Conservation (phyloP, 139 green algal genomes). For the Tetradesmus lagerheimii region DNA sequence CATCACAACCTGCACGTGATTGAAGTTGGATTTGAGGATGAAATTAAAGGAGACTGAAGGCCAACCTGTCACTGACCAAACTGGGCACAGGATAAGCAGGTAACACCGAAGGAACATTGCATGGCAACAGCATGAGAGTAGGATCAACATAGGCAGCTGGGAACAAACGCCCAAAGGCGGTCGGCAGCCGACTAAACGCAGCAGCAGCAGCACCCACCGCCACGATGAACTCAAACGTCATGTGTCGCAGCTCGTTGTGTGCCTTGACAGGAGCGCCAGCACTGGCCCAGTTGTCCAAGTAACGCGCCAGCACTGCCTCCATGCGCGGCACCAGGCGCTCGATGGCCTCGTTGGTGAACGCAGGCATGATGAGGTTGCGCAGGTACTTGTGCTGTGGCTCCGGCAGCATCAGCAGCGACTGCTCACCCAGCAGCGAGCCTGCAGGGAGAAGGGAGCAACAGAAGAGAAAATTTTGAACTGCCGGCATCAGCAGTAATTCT, state of each 20-base stretch:
- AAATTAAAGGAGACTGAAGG: too few relatives aligned
- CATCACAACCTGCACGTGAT: constrained; percentile 26
- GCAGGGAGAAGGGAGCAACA: background rate
- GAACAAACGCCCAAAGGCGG: too few relatives aligned
- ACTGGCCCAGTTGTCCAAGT: background rate
- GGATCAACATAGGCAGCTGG: too few relatives aligned
- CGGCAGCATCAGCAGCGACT: background rate
- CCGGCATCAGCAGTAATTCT: background rate
- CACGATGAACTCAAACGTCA: constrained; percentile 50
- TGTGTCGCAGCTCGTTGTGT: constrained; percentile 5
- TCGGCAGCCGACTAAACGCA: background rate
- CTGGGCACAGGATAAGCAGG: too few relatives aligned
- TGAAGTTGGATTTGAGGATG: too few relatives aligned
- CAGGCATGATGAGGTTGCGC: constrained; percentile 44
- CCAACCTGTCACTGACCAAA: too few relatives aligned
- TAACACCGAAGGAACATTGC: too few relatives aligned
- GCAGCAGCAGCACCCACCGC: constrained; percentile 17
- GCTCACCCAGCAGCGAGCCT: background rate
- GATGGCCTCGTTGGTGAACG: constrained; percentile 33
- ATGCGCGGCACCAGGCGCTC: constrained; percentile 30
- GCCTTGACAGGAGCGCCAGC: constrained; percentile 13
- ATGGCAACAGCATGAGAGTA: too few relatives aligned
- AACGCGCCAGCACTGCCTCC: constrained; percentile 22
- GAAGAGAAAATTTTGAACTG: too few relatives aligned
- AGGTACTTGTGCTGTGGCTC: constrained; percentile 37